Conservation (phyloP, 2,329 filamentous ascomycete species). For the Fusarium luffae region DNA sequence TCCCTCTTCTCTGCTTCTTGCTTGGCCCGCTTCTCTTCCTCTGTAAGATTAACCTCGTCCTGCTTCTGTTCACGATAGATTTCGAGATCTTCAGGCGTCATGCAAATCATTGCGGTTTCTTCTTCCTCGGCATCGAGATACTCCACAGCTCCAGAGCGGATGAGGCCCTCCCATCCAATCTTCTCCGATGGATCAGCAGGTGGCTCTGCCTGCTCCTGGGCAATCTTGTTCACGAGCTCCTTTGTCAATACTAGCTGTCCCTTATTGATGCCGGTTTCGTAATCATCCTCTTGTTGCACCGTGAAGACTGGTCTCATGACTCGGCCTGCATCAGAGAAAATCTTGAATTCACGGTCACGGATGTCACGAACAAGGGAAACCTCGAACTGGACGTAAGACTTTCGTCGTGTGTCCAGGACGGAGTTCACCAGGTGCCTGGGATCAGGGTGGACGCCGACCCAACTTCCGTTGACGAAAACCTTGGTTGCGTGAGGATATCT, state of each 20-base stretch:
- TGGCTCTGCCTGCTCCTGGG: constrained; percentile 78
- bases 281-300: constrained; percentile 86
- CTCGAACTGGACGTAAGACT: constrained; percentile 87
- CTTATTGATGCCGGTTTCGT: constrained; percentile 66
- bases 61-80: constrained; percentile 76
- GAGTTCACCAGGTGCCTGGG: constrained; percentile 85
- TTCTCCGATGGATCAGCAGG: constrained; percentile 69
- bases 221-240: constrained; percentile 77
- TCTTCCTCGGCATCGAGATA: constrained; percentile 98
- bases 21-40: constrained; percentile 21
- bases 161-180: constrained; percentile 89
- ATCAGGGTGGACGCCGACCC: constrained; percentile 95
- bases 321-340: constrained; percentile 96
- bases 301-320: constrained; percentile 95
- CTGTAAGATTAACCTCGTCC: constrained; percentile 60
- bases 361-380: constrained; percentile 97
- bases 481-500: constrained; percentile 93
- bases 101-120: constrained; percentile 98
- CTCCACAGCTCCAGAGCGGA: constrained; percentile 87
- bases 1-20: constrained; percentile 57
- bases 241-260: constrained; percentile 86
- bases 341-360: constrained; percentile 96
- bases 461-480: constrained; percentile 97
- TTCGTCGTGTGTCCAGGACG: constrained; percentile 80
- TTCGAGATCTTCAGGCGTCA: constrained; percentile 96